phyloP scores from a whole-genome alignment of 441 rosid genomes.

The Aquilaria agallochum region DNA sequence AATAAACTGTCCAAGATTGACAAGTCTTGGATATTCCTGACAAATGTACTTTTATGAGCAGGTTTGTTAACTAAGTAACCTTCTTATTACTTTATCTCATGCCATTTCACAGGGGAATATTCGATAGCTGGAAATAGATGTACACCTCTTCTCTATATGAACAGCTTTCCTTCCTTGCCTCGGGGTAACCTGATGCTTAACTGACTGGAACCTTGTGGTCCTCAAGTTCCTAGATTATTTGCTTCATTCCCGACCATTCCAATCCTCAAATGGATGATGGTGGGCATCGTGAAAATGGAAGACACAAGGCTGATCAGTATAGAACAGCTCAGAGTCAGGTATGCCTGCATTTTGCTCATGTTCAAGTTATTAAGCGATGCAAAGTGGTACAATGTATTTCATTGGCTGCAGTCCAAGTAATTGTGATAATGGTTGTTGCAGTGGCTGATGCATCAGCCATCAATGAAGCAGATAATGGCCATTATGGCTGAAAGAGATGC shows the following conservation, averaged over 20 bases:
- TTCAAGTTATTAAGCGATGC: not conserved
- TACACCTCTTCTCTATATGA: not conserved
- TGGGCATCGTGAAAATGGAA: constrained; percentile 82
- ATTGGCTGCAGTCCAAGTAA: not conserved
- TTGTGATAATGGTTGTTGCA: constrained; percentile 25
- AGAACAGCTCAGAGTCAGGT: constrained; percentile 84
- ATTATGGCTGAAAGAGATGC: constrained; percentile 94
- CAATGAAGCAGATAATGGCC: constrained; percentile 93
- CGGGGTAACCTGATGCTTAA: constrained; percentile 8
- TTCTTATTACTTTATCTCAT: too few species aligned
- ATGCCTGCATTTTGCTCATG: constrained; percentile 10
- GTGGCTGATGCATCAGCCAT: constrained; percentile 94
- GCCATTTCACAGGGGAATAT: too few species aligned
- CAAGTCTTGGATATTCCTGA: too few species aligned
- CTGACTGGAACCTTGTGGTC: constrained; percentile 13
- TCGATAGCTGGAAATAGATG: too few species aligned
- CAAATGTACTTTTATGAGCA: not conserved
- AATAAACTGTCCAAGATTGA: too few species aligned
- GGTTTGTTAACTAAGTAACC: not conserved
- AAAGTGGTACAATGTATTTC: too few species aligned
- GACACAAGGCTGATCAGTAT: constrained; percentile 58
- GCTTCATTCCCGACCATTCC: constrained; percentile 9
- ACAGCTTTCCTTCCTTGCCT: not conserved
- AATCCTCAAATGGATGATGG: constrained; percentile 71
- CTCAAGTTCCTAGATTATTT: constrained; percentile 11